Evolutionary conservation across 2,329 filamentous ascomycete genomes (phyloP), one percentile per base, ranked within the genome.

Genomic region (Stagonosporopsis chrysanthemi): DNA sequence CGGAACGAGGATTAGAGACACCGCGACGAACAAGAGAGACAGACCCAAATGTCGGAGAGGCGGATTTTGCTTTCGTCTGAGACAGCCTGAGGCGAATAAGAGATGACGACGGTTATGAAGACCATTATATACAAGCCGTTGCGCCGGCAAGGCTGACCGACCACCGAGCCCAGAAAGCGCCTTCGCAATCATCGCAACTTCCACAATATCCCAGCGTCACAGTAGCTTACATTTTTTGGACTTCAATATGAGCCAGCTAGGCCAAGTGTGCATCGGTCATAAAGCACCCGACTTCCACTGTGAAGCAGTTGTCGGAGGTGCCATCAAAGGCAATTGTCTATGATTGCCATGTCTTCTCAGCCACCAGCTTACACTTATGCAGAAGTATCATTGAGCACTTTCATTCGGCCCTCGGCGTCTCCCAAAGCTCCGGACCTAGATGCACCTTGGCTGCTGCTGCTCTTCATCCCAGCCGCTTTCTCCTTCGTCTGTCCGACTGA

Each of bases 381-480:
- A 72, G 71, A 71, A 36, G 65, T 69, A 4, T 58, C 61, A 1
- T 57, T 72, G 19, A 59, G 50, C 17, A 63, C 68, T 14, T 73
- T 68, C 39, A 66, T 72, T 35, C 58, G 40, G 9, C 51, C 53
- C 55, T 65, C 59, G 31, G 44, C 29, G n/a, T 42, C 31, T 22
- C 44, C 45, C 31, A 44, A 23, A 15, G 38, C 35, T 29, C 59
- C 52, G 11, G 31, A 61, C 33, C 52, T 46, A 3, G 40, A 60
- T 17, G 52, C 49, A 6, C 60, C 60, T n/a, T 72, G 71, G 68
- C 60, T 72, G n/a, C 65, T 73, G 9, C 46, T 74, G 5, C 53
- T 73, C 9, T 74, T 73, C 52, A 72, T 72, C 7, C 70, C 71
- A 6, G 67, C 67, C 3, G 70, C 71, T 7, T 74, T 73, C 46